These are phyloP conservation scores for Penicillium sumatraense DNA, from an alignment of 2,329 filamentous ascomycete genomes.

Conservation along the genomic window DNA sequence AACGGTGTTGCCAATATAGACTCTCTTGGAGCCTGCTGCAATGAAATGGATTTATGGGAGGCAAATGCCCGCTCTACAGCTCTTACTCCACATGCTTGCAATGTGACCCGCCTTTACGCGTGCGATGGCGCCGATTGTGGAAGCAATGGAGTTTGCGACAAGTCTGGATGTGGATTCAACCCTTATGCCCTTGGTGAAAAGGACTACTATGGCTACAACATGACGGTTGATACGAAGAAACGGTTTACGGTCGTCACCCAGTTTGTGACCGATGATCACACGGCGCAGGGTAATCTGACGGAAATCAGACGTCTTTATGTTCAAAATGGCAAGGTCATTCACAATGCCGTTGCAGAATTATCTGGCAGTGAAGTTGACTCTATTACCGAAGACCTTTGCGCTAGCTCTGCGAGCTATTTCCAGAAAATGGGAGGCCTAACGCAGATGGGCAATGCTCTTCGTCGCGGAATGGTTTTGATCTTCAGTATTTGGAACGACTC, in stretches of 20 bases:
- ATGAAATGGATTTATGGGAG: constrained; percentile 72
- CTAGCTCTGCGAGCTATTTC: constrained; percentile 56
- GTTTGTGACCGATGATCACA: constrained; percentile 58
- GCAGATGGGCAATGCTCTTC: constrained; percentile 59
- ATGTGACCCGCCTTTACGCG: constrained; percentile 52
- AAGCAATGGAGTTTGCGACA: constrained; percentile 61
- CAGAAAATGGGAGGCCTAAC: constrained; percentile 56
- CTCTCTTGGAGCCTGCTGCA: constrained; percentile 63
- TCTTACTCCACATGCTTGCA: constrained; percentile 67
- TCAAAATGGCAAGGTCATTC: constrained; percentile 62
- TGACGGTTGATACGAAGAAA: constrained; percentile 61
- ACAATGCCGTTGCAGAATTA: constrained; percentile 48
- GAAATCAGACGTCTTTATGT: constrained; percentile 67
- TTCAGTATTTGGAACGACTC: constrained; percentile 63
- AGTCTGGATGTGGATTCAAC: constrained; percentile 71
- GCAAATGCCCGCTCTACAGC: constrained; percentile 66
- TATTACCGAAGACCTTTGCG: constrained; percentile 62
- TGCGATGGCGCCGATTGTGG: constrained; percentile 56
- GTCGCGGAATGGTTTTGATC: constrained; percentile 64
- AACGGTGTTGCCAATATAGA: constrained; percentile 58
- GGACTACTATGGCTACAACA: constrained; percentile 63
- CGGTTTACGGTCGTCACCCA: constrained; percentile 69
- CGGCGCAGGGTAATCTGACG: constrained; percentile 54
- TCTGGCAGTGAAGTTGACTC: constrained; percentile 46
- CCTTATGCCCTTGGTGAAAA: constrained; percentile 65